Evolutionary conservation across 768 basidiomycete species (phyloP).

Genomic region (Phlegmacium glaucopus): DNA sequence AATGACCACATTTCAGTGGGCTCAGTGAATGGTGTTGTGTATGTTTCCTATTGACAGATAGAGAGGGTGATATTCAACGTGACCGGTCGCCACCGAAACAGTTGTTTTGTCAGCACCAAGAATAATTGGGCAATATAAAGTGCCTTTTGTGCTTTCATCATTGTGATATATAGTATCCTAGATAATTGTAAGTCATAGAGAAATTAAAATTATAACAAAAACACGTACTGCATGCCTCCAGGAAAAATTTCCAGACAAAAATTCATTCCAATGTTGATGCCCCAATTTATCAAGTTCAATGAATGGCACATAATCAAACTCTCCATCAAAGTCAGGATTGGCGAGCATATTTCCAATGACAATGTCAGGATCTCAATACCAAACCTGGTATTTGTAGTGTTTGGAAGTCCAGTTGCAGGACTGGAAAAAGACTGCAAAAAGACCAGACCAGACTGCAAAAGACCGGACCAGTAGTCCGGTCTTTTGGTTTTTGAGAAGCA

Average conservation of each 20-base stretch:
- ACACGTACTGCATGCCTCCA: constrained; percentile 20
- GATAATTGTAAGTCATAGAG: not conserved
- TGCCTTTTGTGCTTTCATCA: constrained; percentile 1
- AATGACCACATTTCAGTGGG: not conserved
- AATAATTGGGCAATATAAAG: constrained; percentile 14
- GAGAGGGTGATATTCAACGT: constrained; percentile 11
- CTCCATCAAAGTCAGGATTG: constrained; percentile 25
- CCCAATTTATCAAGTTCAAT: too few relatives aligned
- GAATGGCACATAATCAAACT: constrained; percentile 23
- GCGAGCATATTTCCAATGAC: too few relatives aligned
- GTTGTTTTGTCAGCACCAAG: constrained; percentile 14
- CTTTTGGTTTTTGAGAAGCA: too few relatives aligned
- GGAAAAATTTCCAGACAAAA: constrained; percentile 32
- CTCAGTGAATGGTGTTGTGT: constrained; percentile 7
- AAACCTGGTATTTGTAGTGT: too few relatives aligned
- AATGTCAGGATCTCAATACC: too few relatives aligned
- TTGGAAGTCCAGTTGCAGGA: too few relatives aligned
- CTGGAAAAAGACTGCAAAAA: too few relatives aligned
- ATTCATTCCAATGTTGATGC: constrained; percentile 18
- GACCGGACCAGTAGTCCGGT: too few relatives aligned
- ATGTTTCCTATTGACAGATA: constrained; percentile 12
- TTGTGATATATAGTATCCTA: not conserved
- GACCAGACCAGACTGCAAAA: too few relatives aligned
- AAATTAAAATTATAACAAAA: not conserved
- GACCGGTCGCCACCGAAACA: constrained; percentile 11